phyloP scores from a whole-genome alignment of 2,329 filamentous ascomycete species.

The Fusarium proliferatum region DNA sequence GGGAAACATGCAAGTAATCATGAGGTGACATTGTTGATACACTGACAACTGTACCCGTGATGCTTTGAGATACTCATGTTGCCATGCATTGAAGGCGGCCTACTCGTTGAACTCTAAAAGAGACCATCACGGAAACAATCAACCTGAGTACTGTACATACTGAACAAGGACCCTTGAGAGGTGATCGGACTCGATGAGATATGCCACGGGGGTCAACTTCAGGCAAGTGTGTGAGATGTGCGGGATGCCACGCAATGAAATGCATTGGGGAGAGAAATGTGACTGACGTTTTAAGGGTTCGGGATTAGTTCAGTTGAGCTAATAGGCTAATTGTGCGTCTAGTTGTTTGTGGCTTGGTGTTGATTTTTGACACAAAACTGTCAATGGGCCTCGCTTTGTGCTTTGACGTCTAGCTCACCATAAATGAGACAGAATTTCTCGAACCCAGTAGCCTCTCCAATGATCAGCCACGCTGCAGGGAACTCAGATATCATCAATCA shows the following conservation, averaged over 20 bases:
- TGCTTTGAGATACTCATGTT: background rate
- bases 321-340: slow-evolving; percentile 1
- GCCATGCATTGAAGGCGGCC: background rate
- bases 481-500: background rate
- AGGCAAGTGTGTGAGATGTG: slow-evolving; percentile 27
- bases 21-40: slow-evolving; percentile 19
- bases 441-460: background rate
- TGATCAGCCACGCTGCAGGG: background rate
- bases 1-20: slow-evolving; percentile 24
- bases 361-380: slow-evolving; percentile 4
- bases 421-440: slow-evolving; percentile 5
- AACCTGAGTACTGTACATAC: background rate
- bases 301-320: background rate
- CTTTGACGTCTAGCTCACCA: background rate
- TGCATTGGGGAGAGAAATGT: slow-evolving; percentile 10
- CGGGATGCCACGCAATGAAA: slow-evolving; percentile 17
- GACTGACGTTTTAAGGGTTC: slow-evolving; percentile 7
- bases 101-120: slow-evolving; percentile 6
- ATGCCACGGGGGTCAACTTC: slow-evolving; percentile 23
- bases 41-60: background rate
- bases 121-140: slow-evolving; percentile 3
- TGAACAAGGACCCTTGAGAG: slow-evolving; percentile 22
- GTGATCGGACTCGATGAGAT: slow-evolving; percentile 33
- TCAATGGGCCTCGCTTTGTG: background rate
- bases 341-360: background rate